Conservation (phyloP, 2,329 filamentous ascomycete genomes). For the Penicillium sclerotiorum region DNA sequence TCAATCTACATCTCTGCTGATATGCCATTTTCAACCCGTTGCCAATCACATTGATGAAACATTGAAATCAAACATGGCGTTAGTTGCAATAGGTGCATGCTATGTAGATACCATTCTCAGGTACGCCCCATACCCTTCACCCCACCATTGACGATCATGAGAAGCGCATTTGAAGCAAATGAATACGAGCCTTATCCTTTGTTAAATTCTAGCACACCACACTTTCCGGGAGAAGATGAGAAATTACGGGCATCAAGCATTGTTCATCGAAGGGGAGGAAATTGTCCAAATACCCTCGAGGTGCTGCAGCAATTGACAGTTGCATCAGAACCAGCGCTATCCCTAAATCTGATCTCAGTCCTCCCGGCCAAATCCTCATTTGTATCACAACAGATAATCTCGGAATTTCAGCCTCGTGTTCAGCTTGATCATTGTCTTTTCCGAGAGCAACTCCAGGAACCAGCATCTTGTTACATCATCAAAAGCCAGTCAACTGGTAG, state of each 20-base stretch:
- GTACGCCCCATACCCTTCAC: conserved; percentile 40
- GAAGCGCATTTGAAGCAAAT: background rate
- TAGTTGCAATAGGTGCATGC: conserved; percentile 68
- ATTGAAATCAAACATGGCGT: conserved; percentile 51
- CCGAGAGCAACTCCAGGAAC: conserved; percentile 55
- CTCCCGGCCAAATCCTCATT: conserved; percentile 59
- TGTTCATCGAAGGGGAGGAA: conserved; percentile 67
- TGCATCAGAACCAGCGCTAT: conserved; percentile 9
- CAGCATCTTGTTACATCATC: conserved; percentile 71
- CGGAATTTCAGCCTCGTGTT: conserved; percentile 57
- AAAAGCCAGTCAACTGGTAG: conserved; percentile 61
- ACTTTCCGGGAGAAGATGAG: conserved; percentile 70
- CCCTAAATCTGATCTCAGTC: conserved; percentile 45
- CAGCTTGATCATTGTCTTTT: conserved; percentile 62
- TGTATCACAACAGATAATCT: conserved; percentile 55
- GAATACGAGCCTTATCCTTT: background rate
- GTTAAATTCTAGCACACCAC: conserved; percentile 38
- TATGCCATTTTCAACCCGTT: background rate
- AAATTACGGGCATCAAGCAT: conserved; percentile 68
- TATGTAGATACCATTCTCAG: conserved; percentile 72
- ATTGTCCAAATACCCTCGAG: conserved; percentile 71
- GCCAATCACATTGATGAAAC: background rate
- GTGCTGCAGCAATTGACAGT: conserved; percentile 66
- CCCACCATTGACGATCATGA: too few species aligned
- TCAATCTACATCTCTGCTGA: background rate